Percentiles rank a stretch among this genome's conserved stretches.
These are phyloP conservation scores for Rhodotorula taiwanensis DNA, from an alignment of 768 basidiomycete genomes.

Conservation along the genomic window DNA sequence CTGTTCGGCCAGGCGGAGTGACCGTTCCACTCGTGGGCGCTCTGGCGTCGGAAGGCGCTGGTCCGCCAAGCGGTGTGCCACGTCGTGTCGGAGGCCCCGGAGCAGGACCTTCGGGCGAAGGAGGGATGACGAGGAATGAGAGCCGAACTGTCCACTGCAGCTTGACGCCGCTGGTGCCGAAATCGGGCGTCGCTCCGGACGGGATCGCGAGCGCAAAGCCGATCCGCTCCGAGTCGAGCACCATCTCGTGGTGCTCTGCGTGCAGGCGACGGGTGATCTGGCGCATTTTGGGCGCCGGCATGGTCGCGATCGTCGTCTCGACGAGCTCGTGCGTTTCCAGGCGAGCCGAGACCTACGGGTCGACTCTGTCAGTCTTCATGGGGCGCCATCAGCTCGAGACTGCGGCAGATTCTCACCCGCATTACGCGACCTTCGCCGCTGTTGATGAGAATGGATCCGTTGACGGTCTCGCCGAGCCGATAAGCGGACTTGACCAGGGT, in stretches of 20 bases:
- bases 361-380: too few species aligned
- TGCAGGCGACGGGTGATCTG: constrained; percentile 62
- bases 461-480: constrained; percentile 82
- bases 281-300: constrained; percentile 40
- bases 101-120: constrained; percentile 44
- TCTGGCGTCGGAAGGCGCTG: constrained; percentile 40
- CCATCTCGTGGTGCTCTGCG: constrained; percentile 75
- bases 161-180: constrained; percentile 70
- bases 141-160: constrained; percentile 84
- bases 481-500: constrained; percentile 89
- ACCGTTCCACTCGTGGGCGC: neutral
- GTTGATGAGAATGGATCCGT: constrained; percentile 83
- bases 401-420: constrained; percentile 66
- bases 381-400: neutral
- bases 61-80: constrained; percentile 52
- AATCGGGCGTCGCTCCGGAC: constrained; percentile 79
- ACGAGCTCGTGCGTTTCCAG: constrained; percentile 77
- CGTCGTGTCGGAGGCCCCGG: constrained; percentile 38
- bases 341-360: constrained; percentile 77
- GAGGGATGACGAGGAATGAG: constrained; percentile 74
- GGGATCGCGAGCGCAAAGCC: constrained; percentile 89
- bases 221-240: constrained; percentile 67
- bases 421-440: constrained; percentile 67
- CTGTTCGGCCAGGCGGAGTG: neutral
- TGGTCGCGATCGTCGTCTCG: constrained; percentile 58